A percentile compares a stretch with the other conserved stretches of the same genome.
Conservation (phyloP, 164 flowering plant genomes). For the Chloranthus sessilifolius region DNA sequence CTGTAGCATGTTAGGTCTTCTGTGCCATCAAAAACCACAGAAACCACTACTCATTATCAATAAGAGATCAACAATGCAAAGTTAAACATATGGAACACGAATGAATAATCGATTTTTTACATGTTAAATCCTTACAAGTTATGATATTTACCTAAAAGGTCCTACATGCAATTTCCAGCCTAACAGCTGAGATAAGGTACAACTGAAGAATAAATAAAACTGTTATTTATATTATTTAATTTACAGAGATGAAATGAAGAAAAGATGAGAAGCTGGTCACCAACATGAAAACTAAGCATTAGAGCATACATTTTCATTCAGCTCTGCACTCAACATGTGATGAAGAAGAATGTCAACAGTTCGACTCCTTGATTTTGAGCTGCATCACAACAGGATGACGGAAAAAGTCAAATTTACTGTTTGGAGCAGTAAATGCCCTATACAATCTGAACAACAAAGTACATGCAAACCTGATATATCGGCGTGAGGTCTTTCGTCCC, state of each 20-base stretch:
- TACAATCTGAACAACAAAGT: too few species aligned
- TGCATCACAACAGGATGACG: conserved; percentile 19
- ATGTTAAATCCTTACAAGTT: too few species aligned
- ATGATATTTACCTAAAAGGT: too few species aligned
- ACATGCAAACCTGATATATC: conserved; percentile 41
- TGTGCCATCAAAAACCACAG: too few species aligned
- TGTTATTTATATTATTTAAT: neutral
- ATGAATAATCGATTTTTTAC: too few species aligned
- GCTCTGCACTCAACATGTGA: conserved; percentile 82
- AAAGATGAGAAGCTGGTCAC: conserved; percentile 7
- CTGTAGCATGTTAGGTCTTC: too few species aligned
- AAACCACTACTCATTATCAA: too few species aligned
- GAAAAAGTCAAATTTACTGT: neutral
- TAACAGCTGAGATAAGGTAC: too few species aligned
- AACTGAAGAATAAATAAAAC: too few species aligned
- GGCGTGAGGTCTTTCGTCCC: conserved; percentile 25
- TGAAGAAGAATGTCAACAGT: conserved; percentile 83
- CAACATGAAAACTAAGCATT: conserved; percentile 10
- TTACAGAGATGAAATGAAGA: neutral
- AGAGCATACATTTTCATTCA: conserved; percentile 25
- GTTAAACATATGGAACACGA: too few species aligned
- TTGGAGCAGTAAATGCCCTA: neutral
- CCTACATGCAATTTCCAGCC: too few species aligned
- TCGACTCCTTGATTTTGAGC: conserved; percentile 69
- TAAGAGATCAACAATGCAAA: too few species aligned